These are phyloP conservation scores for Conoideocrella luteorostrata DNA, from an alignment of 2,329 filamentous ascomycete genomes.

Conservation along the genomic window DNA sequence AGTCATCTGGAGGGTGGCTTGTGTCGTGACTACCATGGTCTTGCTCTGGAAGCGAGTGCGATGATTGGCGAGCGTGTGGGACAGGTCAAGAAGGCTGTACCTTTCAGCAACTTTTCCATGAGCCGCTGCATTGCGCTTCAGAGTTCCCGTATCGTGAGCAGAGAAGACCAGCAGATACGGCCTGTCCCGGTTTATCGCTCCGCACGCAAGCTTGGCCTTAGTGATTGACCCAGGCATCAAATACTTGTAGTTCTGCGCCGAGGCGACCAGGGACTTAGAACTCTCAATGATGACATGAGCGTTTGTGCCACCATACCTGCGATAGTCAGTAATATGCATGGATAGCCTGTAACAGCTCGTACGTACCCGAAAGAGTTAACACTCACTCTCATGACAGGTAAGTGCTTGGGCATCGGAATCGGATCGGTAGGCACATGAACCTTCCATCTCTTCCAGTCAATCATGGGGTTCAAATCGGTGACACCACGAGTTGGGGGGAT, in stretches of 20 bases:
- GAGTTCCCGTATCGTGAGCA: conserved; percentile 6
- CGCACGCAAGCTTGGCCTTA: neutral
- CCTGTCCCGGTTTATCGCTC: neutral
- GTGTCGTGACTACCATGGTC: neutral
- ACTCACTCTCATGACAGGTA: neutral
- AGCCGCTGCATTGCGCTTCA: conserved; percentile 1
- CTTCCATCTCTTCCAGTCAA: neutral
- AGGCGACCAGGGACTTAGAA: neutral
- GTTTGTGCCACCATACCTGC: conserved; percentile 9
- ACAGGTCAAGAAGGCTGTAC: conserved; percentile 3
- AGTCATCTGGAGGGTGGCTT: neutral
- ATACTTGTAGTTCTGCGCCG: neutral
- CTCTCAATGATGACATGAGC: conserved; percentile 11
- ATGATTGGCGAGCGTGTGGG: conserved; percentile 3
- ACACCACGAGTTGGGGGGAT: conserved; percentile 11
- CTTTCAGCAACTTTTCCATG: conserved; percentile 1
- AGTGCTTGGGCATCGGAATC: neutral
- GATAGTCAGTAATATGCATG: no score
- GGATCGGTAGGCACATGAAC: neutral
- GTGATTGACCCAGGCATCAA: neutral
- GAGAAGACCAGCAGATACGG: conserved; percentile 5
- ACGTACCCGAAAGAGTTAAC: conserved; percentile 9
- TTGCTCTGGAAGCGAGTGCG: conserved; percentile 1
- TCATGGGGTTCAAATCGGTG: conserved; percentile 4
- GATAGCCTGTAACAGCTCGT: no score